These are phyloP conservation scores for Clarireedia sp. DNA, from an alignment of 2,329 filamentous ascomycete genomes.

Conservation along the genomic window DNA sequence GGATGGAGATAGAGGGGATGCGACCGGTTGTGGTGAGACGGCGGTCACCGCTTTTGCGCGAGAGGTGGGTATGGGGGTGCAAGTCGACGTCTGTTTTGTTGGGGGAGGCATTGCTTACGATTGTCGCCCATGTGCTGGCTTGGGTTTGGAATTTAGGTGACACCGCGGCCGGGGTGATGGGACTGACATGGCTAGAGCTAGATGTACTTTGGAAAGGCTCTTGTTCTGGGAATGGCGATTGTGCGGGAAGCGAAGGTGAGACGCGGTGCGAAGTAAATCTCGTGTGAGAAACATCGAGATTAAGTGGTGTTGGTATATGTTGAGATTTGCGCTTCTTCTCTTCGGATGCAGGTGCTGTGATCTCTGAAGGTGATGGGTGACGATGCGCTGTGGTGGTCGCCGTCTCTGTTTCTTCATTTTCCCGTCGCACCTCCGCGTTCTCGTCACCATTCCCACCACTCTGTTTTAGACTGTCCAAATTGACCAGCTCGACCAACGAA, in stretches of 20 bases:
- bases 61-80: conserved; percentile 3
- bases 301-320: not conserved
- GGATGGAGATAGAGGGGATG: not conserved
- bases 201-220: not conserved
- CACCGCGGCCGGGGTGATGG: not conserved
- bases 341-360: not conserved
- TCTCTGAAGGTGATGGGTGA: conserved; percentile 1
- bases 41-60: not conserved
- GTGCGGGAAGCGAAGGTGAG: conserved; percentile 1
- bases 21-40: conserved; percentile 5
- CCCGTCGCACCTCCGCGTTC: not conserved
- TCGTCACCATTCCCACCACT: not conserved
- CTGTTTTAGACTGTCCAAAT: not conserved
- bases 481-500: not conserved
- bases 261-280: not conserved
- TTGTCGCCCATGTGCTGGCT: conserved; percentile 22
- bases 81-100: conserved; percentile 16
- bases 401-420: not conserved
- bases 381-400: not conserved
- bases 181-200: not conserved
- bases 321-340: not conserved
- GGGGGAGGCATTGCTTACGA: conserved; percentile 18
- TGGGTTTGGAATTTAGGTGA: conserved; percentile 7
- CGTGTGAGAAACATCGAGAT: not conserved
- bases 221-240: conserved; percentile 2